Evolutionary conservation across 495 filamentous ascomycete species (phyloP), one percentile per base, ranked within the genome.

Genomic region (Pyrenula aspistea): DNA sequence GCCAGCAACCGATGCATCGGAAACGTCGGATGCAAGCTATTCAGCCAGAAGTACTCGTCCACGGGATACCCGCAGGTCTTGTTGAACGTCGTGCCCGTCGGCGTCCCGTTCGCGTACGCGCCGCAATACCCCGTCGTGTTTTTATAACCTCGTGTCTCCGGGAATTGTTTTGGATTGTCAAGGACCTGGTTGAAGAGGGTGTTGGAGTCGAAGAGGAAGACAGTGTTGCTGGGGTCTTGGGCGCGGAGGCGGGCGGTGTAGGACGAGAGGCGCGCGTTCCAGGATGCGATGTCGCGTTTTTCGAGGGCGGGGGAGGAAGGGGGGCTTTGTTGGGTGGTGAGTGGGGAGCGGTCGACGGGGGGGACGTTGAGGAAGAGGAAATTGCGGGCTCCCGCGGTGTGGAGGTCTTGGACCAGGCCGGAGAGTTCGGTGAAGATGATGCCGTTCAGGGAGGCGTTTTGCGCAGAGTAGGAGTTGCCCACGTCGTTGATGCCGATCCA

Each of bases 401-500:
- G 88, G 15, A 87, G 63, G 56, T 83, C 59, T 58, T 83, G 72
- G 2, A 83, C 61, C 22, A 83, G 66, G 0, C 63, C 62, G 15
- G 73, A 68, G 64, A 86, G 79, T n/a, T 88, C 75, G 24, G 62
- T 64, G 4, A 67, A 68, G 23, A 81, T 73, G 54, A 88, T 66
- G 2, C 57, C 63, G 10, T 66, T 67, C 2, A 67, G 63, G 49
- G 76, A 58, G 22, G 71, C 66, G n/a, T 69, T 62, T 42, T 42
- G 31, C 31, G 31, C 31, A 57, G 67, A 77, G 67, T 80, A 88
- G 21, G 73, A 75, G 63, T 84, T 84, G 1, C 85, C 84, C 12
- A 90, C 76, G 60, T 93, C 88, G 59, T 93, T 93, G 59, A 93
- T 83, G 31, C 88, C 87, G 54, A 91, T 84, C 77, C 83, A 93